These are phyloP conservation scores for Chalciporus piperatus DNA, from an alignment of 768 basidiomycete genomes.

Conservation along the genomic window DNA sequence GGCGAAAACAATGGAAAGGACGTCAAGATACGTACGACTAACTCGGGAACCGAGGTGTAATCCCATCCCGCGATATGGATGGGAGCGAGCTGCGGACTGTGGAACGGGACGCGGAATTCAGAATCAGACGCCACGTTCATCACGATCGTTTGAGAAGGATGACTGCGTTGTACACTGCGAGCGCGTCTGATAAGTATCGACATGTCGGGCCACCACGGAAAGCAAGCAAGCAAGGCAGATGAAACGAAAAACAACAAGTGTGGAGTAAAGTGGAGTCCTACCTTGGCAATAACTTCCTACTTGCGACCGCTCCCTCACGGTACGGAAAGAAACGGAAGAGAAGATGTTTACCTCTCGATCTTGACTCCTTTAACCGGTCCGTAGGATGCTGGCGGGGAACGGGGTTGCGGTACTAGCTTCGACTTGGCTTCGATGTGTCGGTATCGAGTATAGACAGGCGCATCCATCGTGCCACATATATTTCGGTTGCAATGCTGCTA, in stretches of 20 bases:
- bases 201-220: background rate
- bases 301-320: background rate
- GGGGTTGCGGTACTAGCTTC: too few species aligned
- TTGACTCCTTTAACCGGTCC: too few species aligned
- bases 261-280: background rate
- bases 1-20: background rate
- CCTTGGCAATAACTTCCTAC: background rate
- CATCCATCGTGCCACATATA: too few species aligned
- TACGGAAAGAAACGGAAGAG: conserved; percentile 11
- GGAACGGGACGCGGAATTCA: conserved; percentile 28
- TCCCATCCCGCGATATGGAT: conserved; percentile 27
- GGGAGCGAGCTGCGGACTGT: conserved; percentile 29
- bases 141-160: background rate
- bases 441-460: background rate
- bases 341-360: background rate
- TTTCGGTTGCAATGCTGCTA: too few species aligned
- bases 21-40: conserved; percentile 22
- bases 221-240: background rate
- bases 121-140: conserved; percentile 20
- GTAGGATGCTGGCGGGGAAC: too few species aligned
- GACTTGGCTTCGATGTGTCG: too few species aligned
- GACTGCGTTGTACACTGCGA: background rate
- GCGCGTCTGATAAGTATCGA: background rate
- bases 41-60: conserved; percentile 24
- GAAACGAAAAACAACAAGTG: background rate